These are phyloP conservation scores for Trichoderma hamatum DNA, from an alignment of 2,329 filamentous ascomycete species.

Conservation along the genomic window DNA sequence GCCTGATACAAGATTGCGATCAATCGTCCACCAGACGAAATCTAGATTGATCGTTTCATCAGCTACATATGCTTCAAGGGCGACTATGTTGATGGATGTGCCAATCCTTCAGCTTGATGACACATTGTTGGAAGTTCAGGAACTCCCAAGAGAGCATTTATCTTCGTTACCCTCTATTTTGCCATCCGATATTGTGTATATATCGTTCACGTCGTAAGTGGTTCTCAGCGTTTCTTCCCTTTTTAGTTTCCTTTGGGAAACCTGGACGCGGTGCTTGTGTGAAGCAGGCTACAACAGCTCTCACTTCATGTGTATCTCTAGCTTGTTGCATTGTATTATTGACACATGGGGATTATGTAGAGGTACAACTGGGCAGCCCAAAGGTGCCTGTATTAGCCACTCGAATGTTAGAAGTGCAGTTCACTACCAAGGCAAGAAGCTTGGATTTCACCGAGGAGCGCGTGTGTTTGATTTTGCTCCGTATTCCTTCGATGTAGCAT, in stretches of 20 bases:
- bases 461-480: conserved; percentile 34
- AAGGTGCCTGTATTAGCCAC: conserved; percentile 34
- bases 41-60: conserved; percentile 26
- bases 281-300: too few relatives aligned
- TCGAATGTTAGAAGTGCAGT: conserved; percentile 29
- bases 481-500: conserved; percentile 32
- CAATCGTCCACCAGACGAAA: conserved; percentile 17
- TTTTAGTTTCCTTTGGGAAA: neutral
- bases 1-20: conserved; percentile 23
- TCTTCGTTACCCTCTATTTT: neutral
- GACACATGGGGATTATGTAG: conserved; percentile 30
- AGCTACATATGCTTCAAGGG: neutral
- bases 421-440: conserved; percentile 27
- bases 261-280: too few relatives aligned
- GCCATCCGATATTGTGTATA: conserved; percentile 2
- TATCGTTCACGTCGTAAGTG: conserved; percentile 20
- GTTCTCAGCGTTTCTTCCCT: neutral
- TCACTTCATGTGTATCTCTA: too few relatives aligned
- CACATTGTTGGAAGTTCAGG: neutral
- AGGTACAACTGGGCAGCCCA: conserved; percentile 32
- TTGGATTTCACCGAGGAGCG: conserved; percentile 28
- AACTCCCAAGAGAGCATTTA: neutral
- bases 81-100: neutral
- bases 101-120: neutral
- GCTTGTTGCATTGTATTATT: conserved; percentile 25